These are phyloP conservation scores for Anthostomella pinea DNA, from an alignment of 2,329 filamentous ascomycete genomes.

Conservation along the genomic window DNA sequence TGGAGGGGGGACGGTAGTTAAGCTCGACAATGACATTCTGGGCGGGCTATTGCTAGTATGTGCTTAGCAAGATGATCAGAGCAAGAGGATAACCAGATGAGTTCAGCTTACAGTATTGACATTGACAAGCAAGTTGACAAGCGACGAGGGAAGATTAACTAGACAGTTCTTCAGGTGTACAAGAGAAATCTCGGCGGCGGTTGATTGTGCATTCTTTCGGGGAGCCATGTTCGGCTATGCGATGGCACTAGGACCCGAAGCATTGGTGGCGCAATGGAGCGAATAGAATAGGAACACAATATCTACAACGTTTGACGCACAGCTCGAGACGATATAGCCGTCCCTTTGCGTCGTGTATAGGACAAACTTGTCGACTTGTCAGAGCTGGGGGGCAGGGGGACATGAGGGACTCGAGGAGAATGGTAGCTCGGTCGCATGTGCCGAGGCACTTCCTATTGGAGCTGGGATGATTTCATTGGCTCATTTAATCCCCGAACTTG, in stretches of 20 bases:
- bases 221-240: conserved; percentile 25
- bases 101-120: conserved; percentile 72
- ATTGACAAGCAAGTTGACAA: conserved; percentile 83
- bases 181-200: conserved; percentile 78
- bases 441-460: no score
- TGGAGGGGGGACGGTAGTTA: conserved; percentile 61
- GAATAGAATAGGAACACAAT: conserved; percentile 1
- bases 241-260: background rate
- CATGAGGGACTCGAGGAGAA: no score
- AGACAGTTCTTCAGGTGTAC: conserved; percentile 91
- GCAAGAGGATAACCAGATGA: background rate
- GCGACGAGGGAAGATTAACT: conserved; percentile 81
- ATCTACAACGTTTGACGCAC: background rate
- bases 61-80: conserved; percentile 5
- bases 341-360: no score
- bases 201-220: conserved; percentile 57
- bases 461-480: no score
- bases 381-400: no score
- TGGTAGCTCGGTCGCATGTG: no score
- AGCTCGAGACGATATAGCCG: no score
- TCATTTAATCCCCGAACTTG: no score
- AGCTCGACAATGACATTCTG: conserved; percentile 98
- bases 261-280: conserved; percentile 1
- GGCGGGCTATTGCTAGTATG: conserved; percentile 57
- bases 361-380: no score